Evolutionary conservation across 106 monocot genomes (phyloP).

Genomic region (Agapanthus africanus): DNA sequence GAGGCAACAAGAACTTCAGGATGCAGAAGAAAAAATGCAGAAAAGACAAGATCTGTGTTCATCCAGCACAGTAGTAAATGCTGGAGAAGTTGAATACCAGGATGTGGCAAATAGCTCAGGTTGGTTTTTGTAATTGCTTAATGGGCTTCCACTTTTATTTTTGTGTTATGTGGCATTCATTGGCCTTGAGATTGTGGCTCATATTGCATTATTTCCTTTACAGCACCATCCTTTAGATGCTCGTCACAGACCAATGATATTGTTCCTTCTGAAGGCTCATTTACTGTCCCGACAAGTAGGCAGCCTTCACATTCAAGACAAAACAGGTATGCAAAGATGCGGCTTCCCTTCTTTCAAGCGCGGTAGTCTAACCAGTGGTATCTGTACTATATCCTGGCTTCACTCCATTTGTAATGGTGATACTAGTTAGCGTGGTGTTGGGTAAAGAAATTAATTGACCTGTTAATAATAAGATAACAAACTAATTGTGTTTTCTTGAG

Average conservation of each 20-base stretch:
- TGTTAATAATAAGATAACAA: not conserved
- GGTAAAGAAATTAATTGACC: too few species aligned
- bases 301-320: conserved; percentile 30
- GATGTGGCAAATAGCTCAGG: conserved; percentile 21
- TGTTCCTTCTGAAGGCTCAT: conserved; percentile 43
- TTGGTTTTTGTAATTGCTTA: not conserved
- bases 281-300: conserved; percentile 24
- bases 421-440: too few species aligned
- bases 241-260: conserved; percentile 25
- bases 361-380: not conserved
- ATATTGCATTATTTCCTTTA: not conserved
- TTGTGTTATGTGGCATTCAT: not conserved
- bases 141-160: conserved; percentile 29
- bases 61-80: conserved; percentile 18
- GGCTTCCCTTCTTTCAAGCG: not conserved
- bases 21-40: conserved; percentile 57
- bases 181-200: conserved; percentile 13
- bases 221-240: conserved; percentile 26
- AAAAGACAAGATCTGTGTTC: conserved; percentile 40
- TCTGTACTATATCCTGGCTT: not conserved
- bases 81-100: conserved; percentile 34
- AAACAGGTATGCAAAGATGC: conserved; percentile 32
- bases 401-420: not conserved
- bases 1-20: conserved; percentile 61
- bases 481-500: not conserved